Base-by-base conservation (phyloP, 257 asterid genomes). In the Rhazya stricta region DNA sequence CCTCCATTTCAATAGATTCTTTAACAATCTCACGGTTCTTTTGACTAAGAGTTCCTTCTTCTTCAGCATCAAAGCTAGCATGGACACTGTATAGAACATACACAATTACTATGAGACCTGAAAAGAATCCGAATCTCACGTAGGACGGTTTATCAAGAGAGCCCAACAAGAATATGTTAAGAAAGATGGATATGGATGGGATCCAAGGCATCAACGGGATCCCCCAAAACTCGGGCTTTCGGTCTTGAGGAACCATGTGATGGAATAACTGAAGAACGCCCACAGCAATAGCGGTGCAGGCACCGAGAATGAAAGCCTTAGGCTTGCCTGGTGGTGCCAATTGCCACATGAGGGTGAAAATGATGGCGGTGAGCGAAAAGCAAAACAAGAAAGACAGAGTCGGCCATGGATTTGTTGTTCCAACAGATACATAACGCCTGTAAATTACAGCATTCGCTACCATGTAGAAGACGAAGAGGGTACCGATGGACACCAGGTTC, bases 201-300 rank as follows among this genome's bases (percentile, higher is more conserved):
- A 91, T 85, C 99, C 99, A 95, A 27, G 99, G 99, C 99, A 95
- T 92, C 68, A 92, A 36, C 0, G 98, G 99, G 76, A 95, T 98
- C 37, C 99, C 98, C 99, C 99, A 95, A 37, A 85, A 83, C 83
- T 91, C 93, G 0, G 99, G 99, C 81, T 84, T 87, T 27, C 87
- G 85, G 4, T 88, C 92, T 74, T 89, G 94, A 0, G 96, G 91
- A 67, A 95, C 94, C 94, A 81, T 83, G 79, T 68, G 76, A 70
- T 83, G 82, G 85, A 92, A 92, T 27, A 92, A 41, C n/a, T 84
- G 88, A 50, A 91, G 60, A 2, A 88, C 67, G 0, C 86, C 90
- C 0, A 89, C 77, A 0, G 96, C 90, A 7, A 86, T 74, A 53
- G 88, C 84, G 1, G 83, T 36, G 76, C 96, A 91, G 10, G 91